These are phyloP conservation scores for Termitomyces eurrhizus DNA, from an alignment of 768 basidiomycete genomes.

Conservation along the genomic window DNA sequence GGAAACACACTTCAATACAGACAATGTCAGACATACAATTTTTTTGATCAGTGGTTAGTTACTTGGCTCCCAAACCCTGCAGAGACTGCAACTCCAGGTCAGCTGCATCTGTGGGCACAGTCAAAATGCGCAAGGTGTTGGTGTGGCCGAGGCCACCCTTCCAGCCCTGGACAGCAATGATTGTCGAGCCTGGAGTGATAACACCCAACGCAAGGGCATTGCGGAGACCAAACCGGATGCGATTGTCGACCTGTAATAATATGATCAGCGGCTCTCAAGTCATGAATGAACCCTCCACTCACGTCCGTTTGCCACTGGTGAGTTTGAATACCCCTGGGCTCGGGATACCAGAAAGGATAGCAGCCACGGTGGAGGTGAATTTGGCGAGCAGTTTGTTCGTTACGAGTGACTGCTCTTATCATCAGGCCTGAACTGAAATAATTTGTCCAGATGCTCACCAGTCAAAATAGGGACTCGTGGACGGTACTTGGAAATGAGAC, in stretches of 20 bases:
- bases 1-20: background rate
- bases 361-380: conserved; percentile 95
- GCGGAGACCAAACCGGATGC: conserved; percentile 84
- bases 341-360: conserved; percentile 96
- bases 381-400: conserved; percentile 92
- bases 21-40: background rate
- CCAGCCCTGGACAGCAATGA: conserved; percentile 99
- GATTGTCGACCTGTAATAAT: conserved; percentile 72
- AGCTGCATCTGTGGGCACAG: conserved; percentile 76
- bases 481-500: conserved; percentile 94
- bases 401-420: conserved; percentile 79
- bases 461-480: conserved; percentile 93
- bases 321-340: conserved; percentile 83
- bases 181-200: conserved; percentile 82
- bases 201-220: conserved; percentile 81
- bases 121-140: conserved; percentile 82
- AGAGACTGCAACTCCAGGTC: conserved; percentile 73
- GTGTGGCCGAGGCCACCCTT: conserved; percentile 96
- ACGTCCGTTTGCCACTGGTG: conserved; percentile 99
- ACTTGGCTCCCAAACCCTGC: conserved; percentile 26
- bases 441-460: conserved; percentile 38
- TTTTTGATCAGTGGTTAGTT: background rate
- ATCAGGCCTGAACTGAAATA: background rate
- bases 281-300: conserved; percentile 22
- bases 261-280: conserved; percentile 9